Evolutionary conservation across 2,329 filamentous ascomycete genomes (phyloP).

Genomic region (Neonectria ditissima): DNA sequence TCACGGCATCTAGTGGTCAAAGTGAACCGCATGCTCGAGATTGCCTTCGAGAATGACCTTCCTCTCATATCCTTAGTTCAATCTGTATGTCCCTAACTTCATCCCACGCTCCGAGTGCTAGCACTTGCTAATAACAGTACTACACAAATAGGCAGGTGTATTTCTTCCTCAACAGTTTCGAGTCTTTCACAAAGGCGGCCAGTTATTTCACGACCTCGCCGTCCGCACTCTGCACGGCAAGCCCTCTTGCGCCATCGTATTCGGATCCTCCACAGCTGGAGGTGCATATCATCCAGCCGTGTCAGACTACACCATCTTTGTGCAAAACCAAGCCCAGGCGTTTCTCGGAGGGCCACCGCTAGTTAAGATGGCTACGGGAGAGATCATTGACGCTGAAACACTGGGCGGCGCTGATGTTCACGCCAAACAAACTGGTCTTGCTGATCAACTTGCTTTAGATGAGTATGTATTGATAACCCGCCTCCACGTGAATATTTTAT

Average conservation of each 20-base stretch:
- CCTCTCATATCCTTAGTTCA: constrained; percentile 55
- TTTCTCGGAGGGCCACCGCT: constrained; percentile 59
- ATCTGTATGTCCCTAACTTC: constrained; percentile 43
- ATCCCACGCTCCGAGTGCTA: not conserved
- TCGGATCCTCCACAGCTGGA: constrained; percentile 53
- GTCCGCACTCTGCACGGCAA: constrained; percentile 52
- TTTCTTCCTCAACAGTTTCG: constrained; percentile 58
- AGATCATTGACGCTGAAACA: constrained; percentile 54
- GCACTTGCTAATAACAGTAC: not conserved
- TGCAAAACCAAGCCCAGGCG: constrained; percentile 55
- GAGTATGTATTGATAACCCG: constrained; percentile 43
- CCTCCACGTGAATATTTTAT: not conserved
- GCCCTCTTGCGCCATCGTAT: constrained; percentile 57
- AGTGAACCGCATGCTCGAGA: constrained; percentile 45
- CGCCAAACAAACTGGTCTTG: constrained; percentile 54
- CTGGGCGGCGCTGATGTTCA: constrained; percentile 58
- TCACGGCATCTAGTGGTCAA: constrained; percentile 47
- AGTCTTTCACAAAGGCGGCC: constrained; percentile 53
- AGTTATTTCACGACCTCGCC: constrained; percentile 56
- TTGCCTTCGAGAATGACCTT: constrained; percentile 53
- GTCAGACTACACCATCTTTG: constrained; percentile 54
- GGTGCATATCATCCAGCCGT: constrained; percentile 39
- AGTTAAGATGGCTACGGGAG: constrained; percentile 60
- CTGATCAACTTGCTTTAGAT: constrained; percentile 57
- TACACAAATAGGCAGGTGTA: constrained; percentile 39